Percentiles rank a stretch among this genome's conserved stretches.
Conservation (phyloP, 2,329 filamentous ascomycete genomes). For the Sporothrix brunneoviolacea region DNA sequence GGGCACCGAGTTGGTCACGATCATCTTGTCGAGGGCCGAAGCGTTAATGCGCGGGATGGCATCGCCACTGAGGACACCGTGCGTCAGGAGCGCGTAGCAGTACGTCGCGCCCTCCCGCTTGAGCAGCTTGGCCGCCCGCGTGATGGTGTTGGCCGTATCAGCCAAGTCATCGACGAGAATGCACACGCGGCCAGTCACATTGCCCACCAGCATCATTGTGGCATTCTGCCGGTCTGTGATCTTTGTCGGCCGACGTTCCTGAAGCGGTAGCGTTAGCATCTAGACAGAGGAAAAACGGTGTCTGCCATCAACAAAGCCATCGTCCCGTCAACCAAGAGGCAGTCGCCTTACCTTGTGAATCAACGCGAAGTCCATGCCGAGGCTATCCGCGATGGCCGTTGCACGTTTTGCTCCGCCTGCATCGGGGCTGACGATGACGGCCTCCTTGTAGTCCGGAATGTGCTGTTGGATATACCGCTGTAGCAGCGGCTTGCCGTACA, state of each 20-base stretch:
- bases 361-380: slow-evolving; percentile 91
- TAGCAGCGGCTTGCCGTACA: slow-evolving; percentile 75
- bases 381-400: slow-evolving; percentile 85
- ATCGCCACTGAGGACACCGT: slow-evolving; percentile 91
- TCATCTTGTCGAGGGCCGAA: slow-evolving; percentile 83
- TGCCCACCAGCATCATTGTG: slow-evolving; percentile 77
- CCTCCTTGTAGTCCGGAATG: slow-evolving; percentile 76
- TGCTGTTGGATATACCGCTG: slow-evolving; percentile 69
- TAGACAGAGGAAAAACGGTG: neutral
- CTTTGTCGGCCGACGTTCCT: slow-evolving; percentile 55
- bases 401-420: slow-evolving; percentile 94
- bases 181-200: slow-evolving; percentile 63
- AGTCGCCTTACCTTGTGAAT: slow-evolving; percentile 76
- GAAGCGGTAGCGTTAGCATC: neutral
- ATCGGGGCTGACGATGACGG: slow-evolving; percentile 92
- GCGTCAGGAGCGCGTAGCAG: slow-evolving; percentile 88
- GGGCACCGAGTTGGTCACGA: slow-evolving; percentile 92
- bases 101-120: slow-evolving; percentile 91
- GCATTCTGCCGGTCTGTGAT: slow-evolving; percentile 71
- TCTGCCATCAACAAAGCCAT: neutral
- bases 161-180: slow-evolving; percentile 92
- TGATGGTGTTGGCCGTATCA: slow-evolving; percentile 96
- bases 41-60: slow-evolving; percentile 92
- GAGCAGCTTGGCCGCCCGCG: slow-evolving; percentile 88
- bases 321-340: neutral